Percentiles rank a stretch among this genome's conserved stretches.
These are phyloP conservation scores for Lasiodiplodia sp. DNA, from an alignment of 2,329 filamentous ascomycete species.

Conservation along the genomic window DNA sequence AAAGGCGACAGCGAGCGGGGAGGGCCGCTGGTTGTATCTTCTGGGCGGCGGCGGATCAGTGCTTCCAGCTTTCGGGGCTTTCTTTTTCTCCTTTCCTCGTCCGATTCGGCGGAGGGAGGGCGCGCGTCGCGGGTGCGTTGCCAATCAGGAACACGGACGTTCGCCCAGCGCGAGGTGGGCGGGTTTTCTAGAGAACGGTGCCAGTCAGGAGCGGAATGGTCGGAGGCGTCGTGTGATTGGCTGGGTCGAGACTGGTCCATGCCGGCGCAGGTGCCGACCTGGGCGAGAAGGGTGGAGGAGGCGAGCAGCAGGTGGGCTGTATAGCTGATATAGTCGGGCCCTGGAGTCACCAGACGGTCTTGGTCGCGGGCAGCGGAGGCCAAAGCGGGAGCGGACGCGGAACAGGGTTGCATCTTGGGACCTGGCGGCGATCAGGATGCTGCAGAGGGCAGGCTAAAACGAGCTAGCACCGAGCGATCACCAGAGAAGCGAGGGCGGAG, in stretches of 20 bases:
- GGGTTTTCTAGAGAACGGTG: conserved; percentile 6
- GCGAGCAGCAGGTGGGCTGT: conserved; percentile 27
- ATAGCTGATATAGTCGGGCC: conserved; percentile 31
- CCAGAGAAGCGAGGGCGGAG: conserved; percentile 27
- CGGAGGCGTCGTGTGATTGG: conserved; percentile 7
- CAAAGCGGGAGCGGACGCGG: conserved; percentile 21
- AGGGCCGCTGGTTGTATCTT: conserved; percentile 1
- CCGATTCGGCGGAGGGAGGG: not conserved
- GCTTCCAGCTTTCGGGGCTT: conserved; percentile 12
- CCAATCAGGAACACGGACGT: conserved; percentile 19
- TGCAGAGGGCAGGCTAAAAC: conserved; percentile 1
- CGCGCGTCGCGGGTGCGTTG: not conserved
- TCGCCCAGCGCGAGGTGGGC: conserved; percentile 18
- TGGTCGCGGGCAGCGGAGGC: not conserved
- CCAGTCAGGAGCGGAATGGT: conserved; percentile 1
- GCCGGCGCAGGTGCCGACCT: conserved; percentile 27
- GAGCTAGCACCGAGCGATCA: conserved; percentile 18
- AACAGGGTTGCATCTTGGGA: conserved; percentile 30
- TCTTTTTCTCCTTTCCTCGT: not conserved
- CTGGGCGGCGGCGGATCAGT: conserved; percentile 8
- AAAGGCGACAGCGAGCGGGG: not conserved
- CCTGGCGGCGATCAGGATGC: conserved; percentile 27
- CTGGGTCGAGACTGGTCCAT: conserved; percentile 19
- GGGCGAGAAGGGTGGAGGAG: conserved; percentile 27
- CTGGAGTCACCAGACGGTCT: conserved; percentile 3